Conservation (phyloP, 305 asterid genomes). For the Withania somnifera region DNA sequence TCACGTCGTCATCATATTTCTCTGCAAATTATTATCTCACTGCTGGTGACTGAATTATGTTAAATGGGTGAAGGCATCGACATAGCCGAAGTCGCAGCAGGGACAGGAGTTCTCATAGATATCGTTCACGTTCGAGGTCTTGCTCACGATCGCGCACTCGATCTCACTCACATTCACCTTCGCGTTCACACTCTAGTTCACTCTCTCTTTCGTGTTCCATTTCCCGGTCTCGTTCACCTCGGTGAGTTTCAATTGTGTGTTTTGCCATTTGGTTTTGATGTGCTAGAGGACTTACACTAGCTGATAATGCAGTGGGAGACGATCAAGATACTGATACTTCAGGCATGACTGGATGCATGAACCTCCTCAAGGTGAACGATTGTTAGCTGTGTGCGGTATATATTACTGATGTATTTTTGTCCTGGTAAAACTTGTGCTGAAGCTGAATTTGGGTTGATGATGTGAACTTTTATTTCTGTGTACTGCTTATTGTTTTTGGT, state of each 20-base stretch:
- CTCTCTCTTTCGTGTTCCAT: conserved; percentile 38
- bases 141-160: conserved; percentile 28
- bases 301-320: conserved; percentile 43
- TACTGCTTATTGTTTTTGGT: not conserved
- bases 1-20: not conserved
- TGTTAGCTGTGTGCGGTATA: not conserved
- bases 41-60: not conserved
- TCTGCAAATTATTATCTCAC: not conserved
- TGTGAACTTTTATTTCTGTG: not conserved
- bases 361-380: not conserved
- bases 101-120: conserved; percentile 40
- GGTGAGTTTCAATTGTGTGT: conserved; percentile 24
- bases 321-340: conserved; percentile 41
- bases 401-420: not conserved
- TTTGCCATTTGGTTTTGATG: not conserved
- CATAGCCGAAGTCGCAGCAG: conserved; percentile 68
- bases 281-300: not conserved
- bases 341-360: not conserved
- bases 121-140: conserved; percentile 40
- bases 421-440: not conserved
- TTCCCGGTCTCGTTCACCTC: conserved; percentile 48
- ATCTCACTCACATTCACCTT: conserved; percentile 32
- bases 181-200: conserved; percentile 35
- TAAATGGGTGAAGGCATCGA: conserved; percentile 32
- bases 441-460: not conserved